These are phyloP conservation scores for Rhexocercosporidium sp. DNA, from an alignment of 2,329 filamentous ascomycete genomes.

Conservation along the genomic window DNA sequence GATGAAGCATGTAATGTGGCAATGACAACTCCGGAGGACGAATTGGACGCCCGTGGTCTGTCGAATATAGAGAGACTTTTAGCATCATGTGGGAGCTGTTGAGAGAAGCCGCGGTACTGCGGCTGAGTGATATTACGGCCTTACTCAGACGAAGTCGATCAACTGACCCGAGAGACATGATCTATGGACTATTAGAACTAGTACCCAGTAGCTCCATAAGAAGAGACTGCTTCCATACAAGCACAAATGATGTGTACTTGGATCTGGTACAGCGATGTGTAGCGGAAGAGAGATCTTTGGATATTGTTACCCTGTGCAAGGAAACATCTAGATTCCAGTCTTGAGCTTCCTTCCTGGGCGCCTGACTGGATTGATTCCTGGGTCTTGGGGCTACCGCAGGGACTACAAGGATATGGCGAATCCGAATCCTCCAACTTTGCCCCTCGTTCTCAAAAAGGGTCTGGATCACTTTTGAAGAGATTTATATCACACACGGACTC, in stretches of 20 bases:
- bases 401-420: not conserved
- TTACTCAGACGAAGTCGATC: not conserved
- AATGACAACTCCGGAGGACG: slow-evolving; percentile 2
- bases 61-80: slow-evolving; percentile 9
- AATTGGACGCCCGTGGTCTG: not conserved
- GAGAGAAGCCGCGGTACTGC: not conserved
- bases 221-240: not conserved
- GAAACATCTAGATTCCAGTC: not conserved
- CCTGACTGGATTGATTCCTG: not conserved
- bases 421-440: slow-evolving; percentile 3
- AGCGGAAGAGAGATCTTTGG: slow-evolving; percentile 7
- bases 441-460: slow-evolving; percentile 2
- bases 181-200: slow-evolving; percentile 8
- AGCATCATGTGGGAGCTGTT: slow-evolving; percentile 7
- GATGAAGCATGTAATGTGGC: slow-evolving; percentile 7
- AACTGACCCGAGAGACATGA: slow-evolving; percentile 13
- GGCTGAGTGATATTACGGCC: not conserved
- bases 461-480: slow-evolving; percentile 3
- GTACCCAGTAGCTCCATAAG: not conserved
- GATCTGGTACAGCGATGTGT: slow-evolving; percentile 3
- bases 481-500: not conserved
- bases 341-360: not conserved
- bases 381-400: not conserved
- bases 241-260: not conserved
- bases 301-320: not conserved